Evolutionary conservation across 768 basidiomycete genomes (phyloP).

Genomic region (Pleurotus giganteus): DNA sequence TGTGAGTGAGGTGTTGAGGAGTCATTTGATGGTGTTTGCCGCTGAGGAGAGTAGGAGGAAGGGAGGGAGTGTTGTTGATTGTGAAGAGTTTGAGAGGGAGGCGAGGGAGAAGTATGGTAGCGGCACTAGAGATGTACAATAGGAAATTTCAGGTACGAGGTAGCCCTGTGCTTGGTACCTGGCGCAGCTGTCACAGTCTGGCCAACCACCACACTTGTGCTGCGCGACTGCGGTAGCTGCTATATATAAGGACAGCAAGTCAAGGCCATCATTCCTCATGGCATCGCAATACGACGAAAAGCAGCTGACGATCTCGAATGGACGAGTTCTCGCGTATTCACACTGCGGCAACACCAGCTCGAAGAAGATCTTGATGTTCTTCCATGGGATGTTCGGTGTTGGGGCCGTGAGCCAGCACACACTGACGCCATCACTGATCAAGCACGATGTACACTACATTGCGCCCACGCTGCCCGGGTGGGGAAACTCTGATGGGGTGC

Average conservation of each 20-base stretch:
- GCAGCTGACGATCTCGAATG: conserved; percentile 21
- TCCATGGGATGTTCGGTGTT: conserved; percentile 38
- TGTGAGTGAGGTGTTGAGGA: conserved; percentile 67
- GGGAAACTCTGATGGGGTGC: conserved; percentile 39
- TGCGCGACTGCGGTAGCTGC: background rate
- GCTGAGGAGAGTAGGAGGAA: conserved; percentile 75
- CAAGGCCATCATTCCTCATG: background rate
- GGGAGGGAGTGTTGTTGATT: conserved; percentile 64
- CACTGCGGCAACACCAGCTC: conserved; percentile 34
- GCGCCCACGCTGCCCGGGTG: conserved; percentile 48
- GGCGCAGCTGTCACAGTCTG: background rate
- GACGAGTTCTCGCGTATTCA: conserved; percentile 39
- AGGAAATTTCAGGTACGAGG: background rate
- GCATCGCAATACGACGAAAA: conserved; percentile 11
- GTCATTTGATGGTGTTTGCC: conserved; percentile 85
- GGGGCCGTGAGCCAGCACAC: conserved; percentile 22
- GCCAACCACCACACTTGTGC: background rate
- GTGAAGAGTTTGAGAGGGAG: conserved; percentile 57
- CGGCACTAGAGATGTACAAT: too few species aligned
- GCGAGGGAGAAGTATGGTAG: conserved; percentile 30
- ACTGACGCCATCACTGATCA: conserved; percentile 19
- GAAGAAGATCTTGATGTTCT: conserved; percentile 36
- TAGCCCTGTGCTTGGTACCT: background rate
- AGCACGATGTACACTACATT: conserved; percentile 31
- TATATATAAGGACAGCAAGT: too few species aligned